These are phyloP conservation scores for Eutrema salsugineum DNA, from an alignment of 441 rosid genomes.

Conservation along the genomic window DNA sequence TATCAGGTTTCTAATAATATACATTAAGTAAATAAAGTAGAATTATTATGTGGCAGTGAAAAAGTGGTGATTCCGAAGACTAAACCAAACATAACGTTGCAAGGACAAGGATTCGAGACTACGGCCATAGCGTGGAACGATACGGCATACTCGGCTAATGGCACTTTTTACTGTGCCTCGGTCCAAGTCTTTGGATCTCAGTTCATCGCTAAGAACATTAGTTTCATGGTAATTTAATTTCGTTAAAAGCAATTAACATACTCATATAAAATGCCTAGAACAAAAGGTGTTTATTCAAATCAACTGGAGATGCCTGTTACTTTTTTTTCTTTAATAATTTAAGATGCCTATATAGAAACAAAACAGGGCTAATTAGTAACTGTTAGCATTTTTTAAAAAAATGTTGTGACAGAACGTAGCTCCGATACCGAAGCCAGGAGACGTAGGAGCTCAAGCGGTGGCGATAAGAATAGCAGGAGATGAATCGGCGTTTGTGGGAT, in stretches of 20 bases:
- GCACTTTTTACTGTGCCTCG: conserved; percentile 73
- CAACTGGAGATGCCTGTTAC: background rate
- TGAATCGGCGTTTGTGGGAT: conserved; percentile 66
- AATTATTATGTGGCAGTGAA: conserved; percentile 40
- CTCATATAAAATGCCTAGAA: background rate
- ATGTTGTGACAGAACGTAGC: conserved; percentile 58
- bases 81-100: conserved; percentile 78
- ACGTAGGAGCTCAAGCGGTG: conserved; percentile 74
- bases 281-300: background rate
- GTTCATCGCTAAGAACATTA: conserved; percentile 76
- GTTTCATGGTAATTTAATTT: conserved; percentile 65
- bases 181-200: conserved; percentile 78
- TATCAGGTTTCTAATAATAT: background rate
- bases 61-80: conserved; percentile 55
- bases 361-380: background rate
- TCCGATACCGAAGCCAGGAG: conserved; percentile 81
- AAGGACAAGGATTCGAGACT: conserved; percentile 78
- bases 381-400: no score
- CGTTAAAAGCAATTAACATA: background rate
- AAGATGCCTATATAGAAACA: no score
- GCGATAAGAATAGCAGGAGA: conserved; percentile 78
- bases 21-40: background rate
- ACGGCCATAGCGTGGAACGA: conserved; percentile 91
- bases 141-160: conserved; percentile 73
- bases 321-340: no score